A percentile compares a stretch with the other conserved stretches of the same genome.
phyloP scores from a whole-genome alignment of 805 yeast species.

The Scheffersomyces stipitis region DNA sequence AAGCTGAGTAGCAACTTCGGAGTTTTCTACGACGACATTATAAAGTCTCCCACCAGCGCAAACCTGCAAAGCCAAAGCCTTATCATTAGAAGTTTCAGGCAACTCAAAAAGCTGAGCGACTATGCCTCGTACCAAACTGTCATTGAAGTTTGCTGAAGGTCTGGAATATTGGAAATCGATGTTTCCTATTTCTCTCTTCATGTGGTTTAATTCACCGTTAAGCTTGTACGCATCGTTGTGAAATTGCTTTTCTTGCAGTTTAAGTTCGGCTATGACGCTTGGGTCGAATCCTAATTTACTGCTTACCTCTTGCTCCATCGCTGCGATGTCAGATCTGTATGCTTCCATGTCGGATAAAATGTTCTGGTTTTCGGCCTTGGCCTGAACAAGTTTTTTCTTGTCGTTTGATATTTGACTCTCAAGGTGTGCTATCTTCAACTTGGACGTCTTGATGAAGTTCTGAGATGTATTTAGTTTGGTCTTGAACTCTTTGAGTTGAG shows the following conservation, averaged over 20 bases:
- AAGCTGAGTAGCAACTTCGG: constrained; percentile 77
- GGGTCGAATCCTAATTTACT: constrained; percentile 58
- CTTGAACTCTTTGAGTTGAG: constrained; percentile 67
- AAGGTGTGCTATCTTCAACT: constrained; percentile 58
- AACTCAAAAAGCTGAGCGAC: constrained; percentile 82
- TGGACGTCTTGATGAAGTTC: constrained; percentile 58
- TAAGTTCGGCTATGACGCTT: constrained; percentile 41
- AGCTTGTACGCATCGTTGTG: constrained; percentile 45
- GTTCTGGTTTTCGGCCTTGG: constrained; percentile 47
- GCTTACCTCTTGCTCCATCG: constrained; percentile 43
- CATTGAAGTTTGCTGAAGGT: constrained; percentile 63
- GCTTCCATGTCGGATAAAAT: constrained; percentile 44
- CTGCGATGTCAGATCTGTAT: constrained; percentile 37
- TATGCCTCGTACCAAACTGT: constrained; percentile 73
- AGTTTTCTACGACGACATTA: constrained; percentile 88
- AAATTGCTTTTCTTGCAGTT: constrained; percentile 43
- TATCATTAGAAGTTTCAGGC: constrained; percentile 52
- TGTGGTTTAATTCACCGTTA: constrained; percentile 47
- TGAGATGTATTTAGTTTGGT: constrained; percentile 51
- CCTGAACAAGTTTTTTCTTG: constrained; percentile 50
- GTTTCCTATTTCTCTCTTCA: constrained; percentile 66
- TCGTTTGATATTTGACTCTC: constrained; percentile 49
- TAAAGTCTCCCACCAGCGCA: constrained; percentile 92
- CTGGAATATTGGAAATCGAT: constrained; percentile 71
- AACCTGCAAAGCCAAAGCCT: constrained; percentile 83